Conservation (phyloP, 2,329 filamentous ascomycete species). For the Xylaria sp. region DNA sequence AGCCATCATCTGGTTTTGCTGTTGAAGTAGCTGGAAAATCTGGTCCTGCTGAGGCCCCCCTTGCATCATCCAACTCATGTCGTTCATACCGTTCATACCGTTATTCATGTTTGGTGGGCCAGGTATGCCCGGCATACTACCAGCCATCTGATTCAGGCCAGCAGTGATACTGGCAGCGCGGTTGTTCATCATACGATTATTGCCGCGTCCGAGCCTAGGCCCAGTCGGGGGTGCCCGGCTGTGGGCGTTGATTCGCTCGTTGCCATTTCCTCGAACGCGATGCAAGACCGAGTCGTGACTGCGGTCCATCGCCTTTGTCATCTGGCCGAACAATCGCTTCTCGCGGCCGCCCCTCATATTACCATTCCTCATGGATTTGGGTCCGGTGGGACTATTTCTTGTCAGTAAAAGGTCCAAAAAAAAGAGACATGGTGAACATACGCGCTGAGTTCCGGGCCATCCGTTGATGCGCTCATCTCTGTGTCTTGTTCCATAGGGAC, state of each 20-base stretch:
- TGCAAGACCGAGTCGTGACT: constrained; percentile 80
- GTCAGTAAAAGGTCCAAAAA: constrained; percentile 54
- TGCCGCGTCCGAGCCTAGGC: constrained; percentile 67
- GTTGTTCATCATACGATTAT: constrained; percentile 64
- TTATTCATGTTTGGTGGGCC: constrained; percentile 54
- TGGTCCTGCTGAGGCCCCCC: constrained; percentile 75
- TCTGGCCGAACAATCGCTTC: constrained; percentile 86
- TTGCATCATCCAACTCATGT: constrained; percentile 62
- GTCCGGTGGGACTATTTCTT: constrained; percentile 81
- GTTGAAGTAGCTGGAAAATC: constrained; percentile 81
- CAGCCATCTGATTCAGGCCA: constrained; percentile 56
- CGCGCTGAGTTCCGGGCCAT: constrained; percentile 65
- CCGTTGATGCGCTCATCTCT: constrained; percentile 73
- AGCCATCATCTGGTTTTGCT: constrained; percentile 87
- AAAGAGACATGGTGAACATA: constrained; percentile 56
- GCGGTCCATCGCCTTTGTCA: constrained; percentile 85
- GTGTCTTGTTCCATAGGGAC: constrained; percentile 68
- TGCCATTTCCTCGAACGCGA: constrained; percentile 78
- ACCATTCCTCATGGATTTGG: constrained; percentile 85
- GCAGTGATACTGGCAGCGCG: constrained; percentile 62
- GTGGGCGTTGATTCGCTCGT: constrained; percentile 85
- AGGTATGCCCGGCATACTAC: constrained; percentile 53
- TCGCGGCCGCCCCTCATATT: constrained; percentile 69
- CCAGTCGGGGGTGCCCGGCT: constrained; percentile 77
- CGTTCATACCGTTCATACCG: constrained; percentile 55